A percentile compares a stretch with the other conserved stretches of the same genome.
phyloP scores from a whole-genome alignment of 495 filamentous ascomycete genomes.

The Tuber indicum region DNA sequence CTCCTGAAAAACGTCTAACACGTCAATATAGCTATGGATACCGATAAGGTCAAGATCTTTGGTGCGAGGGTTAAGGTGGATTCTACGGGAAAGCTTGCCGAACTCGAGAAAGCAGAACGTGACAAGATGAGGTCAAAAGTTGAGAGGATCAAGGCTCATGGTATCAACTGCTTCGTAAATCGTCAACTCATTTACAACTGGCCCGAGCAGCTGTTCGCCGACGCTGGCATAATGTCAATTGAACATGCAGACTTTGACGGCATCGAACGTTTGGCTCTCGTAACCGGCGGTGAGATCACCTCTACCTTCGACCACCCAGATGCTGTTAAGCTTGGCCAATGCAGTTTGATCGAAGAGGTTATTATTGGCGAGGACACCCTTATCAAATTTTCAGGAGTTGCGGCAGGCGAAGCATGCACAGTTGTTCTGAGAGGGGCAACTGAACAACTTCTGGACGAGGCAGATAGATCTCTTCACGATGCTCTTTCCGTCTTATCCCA shows the following conservation, averaged over 20 bases:
- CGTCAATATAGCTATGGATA: slow-evolving; percentile 71
- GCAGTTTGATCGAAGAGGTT: slow-evolving; percentile 93
- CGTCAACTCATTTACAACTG: slow-evolving; percentile 99
- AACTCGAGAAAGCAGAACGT: slow-evolving; percentile 92
- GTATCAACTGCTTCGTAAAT: slow-evolving; percentile 99
- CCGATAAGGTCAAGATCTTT: slow-evolving; percentile 99
- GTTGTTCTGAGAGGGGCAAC: slow-evolving; percentile 95
- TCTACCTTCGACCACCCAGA: slow-evolving; percentile 98
- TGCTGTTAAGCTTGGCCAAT: slow-evolving; percentile 88
- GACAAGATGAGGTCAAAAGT: slow-evolving; percentile 99
- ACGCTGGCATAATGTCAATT: slow-evolving; percentile 95
- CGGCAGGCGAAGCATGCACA: slow-evolving; percentile 89
- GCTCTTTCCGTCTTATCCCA: slow-evolving; percentile 94
- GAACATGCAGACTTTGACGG: slow-evolving; percentile 99
- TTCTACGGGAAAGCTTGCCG: slow-evolving; percentile 89
- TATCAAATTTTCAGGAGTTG: slow-evolving; percentile 94
- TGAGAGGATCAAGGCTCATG: slow-evolving; percentile 95
- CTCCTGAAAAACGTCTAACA: slow-evolving; percentile 12
- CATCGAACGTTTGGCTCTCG: slow-evolving; percentile 87
- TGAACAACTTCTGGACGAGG: slow-evolving; percentile 92
- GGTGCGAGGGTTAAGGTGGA: slow-evolving; percentile 92
- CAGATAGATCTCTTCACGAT: slow-evolving; percentile 92
- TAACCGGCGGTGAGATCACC: slow-evolving; percentile 94
- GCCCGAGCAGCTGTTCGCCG: slow-evolving; percentile 97
- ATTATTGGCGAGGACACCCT: slow-evolving; percentile 96